Percentiles rank a stretch among this genome's conserved stretches.
Evolutionary conservation across 2,329 filamentous ascomycete genomes (phyloP).

Genomic region (Microthyrium microscopicum): DNA sequence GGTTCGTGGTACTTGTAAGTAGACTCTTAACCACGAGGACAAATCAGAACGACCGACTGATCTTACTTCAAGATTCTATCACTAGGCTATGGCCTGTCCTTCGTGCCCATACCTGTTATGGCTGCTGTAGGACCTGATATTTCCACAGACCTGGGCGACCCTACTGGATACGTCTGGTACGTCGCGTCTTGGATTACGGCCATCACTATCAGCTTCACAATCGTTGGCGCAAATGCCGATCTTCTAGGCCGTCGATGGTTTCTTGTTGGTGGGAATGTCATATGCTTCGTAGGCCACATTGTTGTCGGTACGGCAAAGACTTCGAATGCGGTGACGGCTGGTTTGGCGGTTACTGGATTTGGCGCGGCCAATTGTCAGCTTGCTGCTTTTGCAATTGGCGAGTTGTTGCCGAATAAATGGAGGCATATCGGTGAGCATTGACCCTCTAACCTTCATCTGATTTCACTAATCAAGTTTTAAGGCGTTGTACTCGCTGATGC

Average conservation of each 20-base stretch:
- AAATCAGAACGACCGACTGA: background rate
- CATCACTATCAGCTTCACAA: slow-evolving; percentile 3
- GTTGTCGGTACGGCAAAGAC: slow-evolving; percentile 9
- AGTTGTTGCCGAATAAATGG: slow-evolving; percentile 13
- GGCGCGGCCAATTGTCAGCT: slow-evolving; percentile 9
- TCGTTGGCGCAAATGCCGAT: slow-evolving; percentile 8
- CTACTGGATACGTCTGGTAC: slow-evolving; percentile 17
- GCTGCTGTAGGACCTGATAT: slow-evolving; percentile 14
- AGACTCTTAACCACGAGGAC: background rate
- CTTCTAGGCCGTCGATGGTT: slow-evolving; percentile 10
- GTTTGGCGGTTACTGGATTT: slow-evolving; percentile 4
- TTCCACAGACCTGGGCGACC: slow-evolving; percentile 15
- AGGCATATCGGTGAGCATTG: too few species aligned
- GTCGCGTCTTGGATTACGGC: slow-evolving; percentile 10
- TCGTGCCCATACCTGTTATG: slow-evolving; percentile 17
- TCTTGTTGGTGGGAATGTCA: slow-evolving; percentile 9
- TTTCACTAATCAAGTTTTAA: too few species aligned
- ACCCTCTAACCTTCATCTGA: too few species aligned
- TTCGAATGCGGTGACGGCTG: slow-evolving; percentile 8
- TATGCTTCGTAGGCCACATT: slow-evolving; percentile 8
- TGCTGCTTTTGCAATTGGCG: slow-evolving; percentile 12
- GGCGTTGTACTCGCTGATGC: slow-evolving; percentile 7
- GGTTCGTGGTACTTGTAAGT: slow-evolving; percentile 11
- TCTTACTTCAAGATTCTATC: slow-evolving; percentile 14
- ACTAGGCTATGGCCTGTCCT: slow-evolving; percentile 19